Percentiles rank a stretch among this genome's conserved stretches.
These are phyloP conservation scores for Colletotrichum acutatum DNA, from an alignment of 2,329 filamentous ascomycete genomes.

Conservation along the genomic window DNA sequence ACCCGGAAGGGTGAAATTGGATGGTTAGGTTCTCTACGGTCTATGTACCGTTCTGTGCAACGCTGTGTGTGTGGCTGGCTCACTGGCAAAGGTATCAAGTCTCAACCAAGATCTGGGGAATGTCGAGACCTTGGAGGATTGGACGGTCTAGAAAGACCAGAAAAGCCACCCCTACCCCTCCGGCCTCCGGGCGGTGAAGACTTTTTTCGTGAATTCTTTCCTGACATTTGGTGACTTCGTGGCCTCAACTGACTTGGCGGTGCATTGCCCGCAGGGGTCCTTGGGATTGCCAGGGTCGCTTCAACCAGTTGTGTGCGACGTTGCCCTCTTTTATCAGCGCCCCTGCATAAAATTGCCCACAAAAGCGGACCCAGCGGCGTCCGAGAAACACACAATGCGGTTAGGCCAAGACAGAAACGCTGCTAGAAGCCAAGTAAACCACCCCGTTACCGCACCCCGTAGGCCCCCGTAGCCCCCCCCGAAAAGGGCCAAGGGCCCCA, in stretches of 20 bases:
- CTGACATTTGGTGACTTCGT: conserved; percentile 7
- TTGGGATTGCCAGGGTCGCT: background rate
- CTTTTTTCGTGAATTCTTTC: conserved; percentile 12
- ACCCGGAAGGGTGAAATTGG: background rate
- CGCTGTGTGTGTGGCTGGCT: background rate
- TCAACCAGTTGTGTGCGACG: conserved; percentile 9
- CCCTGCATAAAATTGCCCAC: conserved; percentile 16
- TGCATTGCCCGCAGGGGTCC: conserved; percentile 1
- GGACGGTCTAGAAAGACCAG: background rate
- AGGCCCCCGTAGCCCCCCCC: too few relatives aligned
- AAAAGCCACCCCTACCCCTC: background rate
- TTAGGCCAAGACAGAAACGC: conserved; percentile 3
- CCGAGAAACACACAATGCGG: conserved; percentile 17
- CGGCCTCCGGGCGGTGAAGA: conserved; percentile 33
- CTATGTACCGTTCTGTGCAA: background rate
- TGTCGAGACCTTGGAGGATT: background rate
- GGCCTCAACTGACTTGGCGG: conserved; percentile 32
- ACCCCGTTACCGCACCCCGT: too few relatives aligned
- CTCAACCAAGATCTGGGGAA: conserved; percentile 18
- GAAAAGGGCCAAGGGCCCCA: too few relatives aligned
- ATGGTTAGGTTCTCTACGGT: background rate
- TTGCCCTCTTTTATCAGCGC: conserved; percentile 17
- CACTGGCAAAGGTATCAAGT: too few relatives aligned
- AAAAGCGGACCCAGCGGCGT: conserved; percentile 6
- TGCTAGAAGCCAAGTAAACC: background rate